Percentiles rank a stretch among this genome's conserved stretches.
phyloP scores from a whole-genome alignment of 805 yeast species.

The Pichia cabralensis region DNA sequence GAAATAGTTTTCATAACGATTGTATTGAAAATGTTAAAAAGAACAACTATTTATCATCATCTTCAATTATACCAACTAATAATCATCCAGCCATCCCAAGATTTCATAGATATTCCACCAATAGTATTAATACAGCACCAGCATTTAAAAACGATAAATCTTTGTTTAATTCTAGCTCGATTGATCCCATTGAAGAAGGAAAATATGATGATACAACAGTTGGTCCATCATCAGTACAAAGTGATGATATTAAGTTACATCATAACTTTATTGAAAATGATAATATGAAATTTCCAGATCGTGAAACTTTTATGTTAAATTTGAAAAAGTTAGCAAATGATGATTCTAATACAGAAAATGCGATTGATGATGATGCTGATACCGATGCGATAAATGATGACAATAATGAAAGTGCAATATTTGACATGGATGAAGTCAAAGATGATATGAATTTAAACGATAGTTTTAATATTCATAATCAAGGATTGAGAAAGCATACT shows the following conservation, averaged over 20 bases:
- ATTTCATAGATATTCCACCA: conserved; percentile 22
- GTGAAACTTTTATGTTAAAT: conserved; percentile 20
- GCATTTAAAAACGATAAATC: neutral
- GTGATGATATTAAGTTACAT: conserved; percentile 13
- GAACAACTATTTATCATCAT: conserved; percentile 4
- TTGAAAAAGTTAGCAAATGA: conserved; percentile 8
- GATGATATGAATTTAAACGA: neutral
- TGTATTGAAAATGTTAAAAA: too few relatives aligned
- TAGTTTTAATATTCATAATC: conserved; percentile 1
- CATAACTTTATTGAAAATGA: conserved; percentile 3
- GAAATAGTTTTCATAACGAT: too few relatives aligned
- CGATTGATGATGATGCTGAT: conserved; percentile 11
- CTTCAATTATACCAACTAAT: conserved; percentile 7
- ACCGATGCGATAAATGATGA: neutral
- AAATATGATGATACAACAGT: neutral
- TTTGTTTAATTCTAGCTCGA: too few relatives aligned
- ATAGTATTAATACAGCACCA: conserved; percentile 13
- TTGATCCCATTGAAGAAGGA: conserved; percentile 3
- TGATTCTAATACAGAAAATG: conserved; percentile 5
- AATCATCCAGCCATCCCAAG: conserved; percentile 8
- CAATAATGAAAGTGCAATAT: neutral
- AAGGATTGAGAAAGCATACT: conserved; percentile 30
- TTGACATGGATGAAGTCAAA: neutral
- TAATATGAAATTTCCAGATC: conserved; percentile 15
- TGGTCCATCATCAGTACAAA: conserved; percentile 14